Evolutionary conservation across 371 early-diverging fungal genomes (phyloP).

Genomic region (Catenaria anguillulae): DNA sequence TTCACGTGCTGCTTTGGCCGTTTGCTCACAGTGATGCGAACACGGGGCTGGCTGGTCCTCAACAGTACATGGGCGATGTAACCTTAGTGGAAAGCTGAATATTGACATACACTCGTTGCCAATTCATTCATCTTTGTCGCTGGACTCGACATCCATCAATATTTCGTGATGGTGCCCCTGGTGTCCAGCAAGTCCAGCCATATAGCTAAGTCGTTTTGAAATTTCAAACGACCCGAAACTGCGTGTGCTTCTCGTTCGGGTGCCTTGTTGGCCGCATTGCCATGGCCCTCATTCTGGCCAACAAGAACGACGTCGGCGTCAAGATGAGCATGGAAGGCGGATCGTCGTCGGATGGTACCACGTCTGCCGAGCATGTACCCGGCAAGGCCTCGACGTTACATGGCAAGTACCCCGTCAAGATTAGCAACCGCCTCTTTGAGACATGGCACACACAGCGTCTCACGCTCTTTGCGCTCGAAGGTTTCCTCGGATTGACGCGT

Average conservation of each 20-base stretch:
- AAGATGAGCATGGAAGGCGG: neutral
- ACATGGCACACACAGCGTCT: slow-evolving; percentile 1
- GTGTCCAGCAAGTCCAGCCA: too few species aligned
- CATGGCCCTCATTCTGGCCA: neutral
- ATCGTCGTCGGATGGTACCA: neutral
- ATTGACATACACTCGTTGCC: too few species aligned
- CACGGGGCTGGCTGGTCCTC: too few species aligned
- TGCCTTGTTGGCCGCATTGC: slow-evolving; percentile 3
- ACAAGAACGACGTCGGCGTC: neutral
- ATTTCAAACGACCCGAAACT: neutral
- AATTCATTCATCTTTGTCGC: too few species aligned
- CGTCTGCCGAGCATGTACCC: slow-evolving; percentile 1
- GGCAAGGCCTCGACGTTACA: neutral
- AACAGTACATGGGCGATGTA: too few species aligned
- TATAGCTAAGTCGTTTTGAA: neutral
- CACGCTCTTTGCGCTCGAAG: neutral
- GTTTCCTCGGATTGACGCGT: neutral
- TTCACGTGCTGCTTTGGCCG: too few species aligned
- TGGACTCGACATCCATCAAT: too few species aligned
- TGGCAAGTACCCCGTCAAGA: neutral
- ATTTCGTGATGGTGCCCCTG: too few species aligned
- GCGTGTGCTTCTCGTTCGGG: neutral
- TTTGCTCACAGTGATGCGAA: too few species aligned
- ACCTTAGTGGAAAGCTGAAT: too few species aligned
- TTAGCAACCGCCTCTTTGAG: neutral